These are phyloP conservation scores for Thecaphora frezii DNA, from an alignment of 1,284 basidiomycete species.

Conservation along the genomic window DNA sequence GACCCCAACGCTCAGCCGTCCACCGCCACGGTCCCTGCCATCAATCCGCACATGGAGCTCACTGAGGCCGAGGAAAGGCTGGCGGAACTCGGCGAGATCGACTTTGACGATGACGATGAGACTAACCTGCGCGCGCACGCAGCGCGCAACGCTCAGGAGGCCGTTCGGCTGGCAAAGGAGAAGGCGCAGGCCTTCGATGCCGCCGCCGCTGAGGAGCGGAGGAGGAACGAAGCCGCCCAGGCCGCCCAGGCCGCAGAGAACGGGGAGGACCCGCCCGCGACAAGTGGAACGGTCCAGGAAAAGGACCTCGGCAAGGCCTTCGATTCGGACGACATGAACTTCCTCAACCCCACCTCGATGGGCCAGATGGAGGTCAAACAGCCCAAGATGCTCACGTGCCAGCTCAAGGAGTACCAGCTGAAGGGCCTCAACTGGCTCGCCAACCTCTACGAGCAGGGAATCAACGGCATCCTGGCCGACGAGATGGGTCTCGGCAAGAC, in stretches of 20 bases:
- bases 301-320: constrained; percentile 54
- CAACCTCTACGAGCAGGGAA: constrained; percentile 97
- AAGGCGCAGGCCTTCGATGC: constrained; percentile 84
- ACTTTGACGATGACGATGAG: constrained; percentile 94
- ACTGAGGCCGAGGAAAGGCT: constrained; percentile 34
- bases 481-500: constrained; percentile 85
- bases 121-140: constrained; percentile 88
- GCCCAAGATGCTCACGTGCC: constrained; percentile 93
- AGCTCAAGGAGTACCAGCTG: constrained; percentile 96
- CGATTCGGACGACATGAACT: constrained; percentile 86
- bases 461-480: constrained; percentile 67
- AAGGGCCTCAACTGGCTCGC: constrained; percentile 98
- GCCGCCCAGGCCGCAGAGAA: constrained; percentile 27
- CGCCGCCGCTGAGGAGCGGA: constrained; percentile 73
- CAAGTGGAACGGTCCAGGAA: constrained; percentile 36
- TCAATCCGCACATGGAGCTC: constrained; percentile 66
- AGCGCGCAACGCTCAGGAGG: constrained; percentile 83
- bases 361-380: constrained; percentile 78
- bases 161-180: constrained; percentile 76
- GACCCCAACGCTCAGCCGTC: constrained; percentile 32
- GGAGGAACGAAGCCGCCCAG: constrained; percentile 66
- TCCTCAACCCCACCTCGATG: constrained; percentile 96
- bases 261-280: constrained; percentile 3
- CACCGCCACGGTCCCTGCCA: constrained; percentile 62
- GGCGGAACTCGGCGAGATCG: constrained; percentile 71